Conservation (phyloP, 2,329 filamentous ascomycete genomes). For the Trichoderma semiorbis region DNA sequence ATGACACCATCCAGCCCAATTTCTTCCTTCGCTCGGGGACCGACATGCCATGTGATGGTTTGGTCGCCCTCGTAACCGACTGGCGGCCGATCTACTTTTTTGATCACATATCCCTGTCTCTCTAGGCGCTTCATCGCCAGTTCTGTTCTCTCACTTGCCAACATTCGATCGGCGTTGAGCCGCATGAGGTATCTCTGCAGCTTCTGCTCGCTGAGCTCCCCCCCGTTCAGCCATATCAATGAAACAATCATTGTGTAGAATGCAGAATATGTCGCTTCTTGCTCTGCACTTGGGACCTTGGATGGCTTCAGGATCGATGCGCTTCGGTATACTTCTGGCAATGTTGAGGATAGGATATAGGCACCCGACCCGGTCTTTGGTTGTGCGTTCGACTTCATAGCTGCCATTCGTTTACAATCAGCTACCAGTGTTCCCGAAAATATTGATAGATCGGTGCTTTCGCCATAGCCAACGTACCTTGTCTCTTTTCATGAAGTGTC, state of each 20-base stretch:
- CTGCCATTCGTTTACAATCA: constrained; percentile 24
- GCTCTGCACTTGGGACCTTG: constrained; percentile 58
- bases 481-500: constrained; percentile 71
- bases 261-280: constrained; percentile 76
- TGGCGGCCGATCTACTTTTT: constrained; percentile 60
- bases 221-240: constrained; percentile 71
- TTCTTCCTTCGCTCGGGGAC: constrained; percentile 81
- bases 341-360: constrained; percentile 72
- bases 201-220: constrained; percentile 71
- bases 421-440: neutral
- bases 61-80: constrained; percentile 64
- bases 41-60: constrained; percentile 75
- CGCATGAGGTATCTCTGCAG: constrained; percentile 71
- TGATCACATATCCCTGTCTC: constrained; percentile 79
- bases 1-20: constrained; percentile 74
- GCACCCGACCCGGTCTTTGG: constrained; percentile 59
- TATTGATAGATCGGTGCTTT: neutral
- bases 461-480: constrained; percentile 47
- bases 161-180: constrained; percentile 70
- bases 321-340: constrained; percentile 66
- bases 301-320: constrained; percentile 66
- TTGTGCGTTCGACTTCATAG: constrained; percentile 45
- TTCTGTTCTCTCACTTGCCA: constrained; percentile 73
- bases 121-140: constrained; percentile 70
- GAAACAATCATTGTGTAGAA: constrained; percentile 79